Conservation (phyloP, 306 rosid species). For the Crotalaria pallida region DNA sequence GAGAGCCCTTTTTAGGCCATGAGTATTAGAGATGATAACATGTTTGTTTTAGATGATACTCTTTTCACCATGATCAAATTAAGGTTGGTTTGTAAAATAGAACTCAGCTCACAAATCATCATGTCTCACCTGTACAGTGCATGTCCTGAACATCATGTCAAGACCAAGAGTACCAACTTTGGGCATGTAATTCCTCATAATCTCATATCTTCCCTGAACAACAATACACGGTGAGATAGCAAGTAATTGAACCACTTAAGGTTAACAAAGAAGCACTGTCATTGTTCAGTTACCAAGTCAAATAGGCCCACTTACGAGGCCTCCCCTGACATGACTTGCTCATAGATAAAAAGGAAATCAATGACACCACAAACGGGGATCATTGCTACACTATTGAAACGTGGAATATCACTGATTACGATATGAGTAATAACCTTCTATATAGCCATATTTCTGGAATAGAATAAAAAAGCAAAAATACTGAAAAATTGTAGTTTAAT, state of each 20-base stretch:
- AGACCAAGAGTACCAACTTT: slow-evolving; percentile 96
- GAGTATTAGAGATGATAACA: neutral
- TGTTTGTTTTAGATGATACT: slow-evolving; percentile 1
- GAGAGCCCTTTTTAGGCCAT: neutral
- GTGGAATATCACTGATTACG: neutral
- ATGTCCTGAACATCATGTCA: slow-evolving; percentile 98
- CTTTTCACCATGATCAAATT: slow-evolving; percentile 19
- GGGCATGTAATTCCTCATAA: slow-evolving; percentile 95
- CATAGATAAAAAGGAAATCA: neutral
- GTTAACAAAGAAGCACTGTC: neutral
- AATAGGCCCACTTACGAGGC: neutral
- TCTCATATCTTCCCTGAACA: slow-evolving; percentile 86
- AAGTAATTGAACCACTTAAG: slow-evolving; percentile 19
- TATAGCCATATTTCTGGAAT: slow-evolving; percentile 1
- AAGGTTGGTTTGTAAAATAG: neutral
- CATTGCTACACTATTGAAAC: neutral
- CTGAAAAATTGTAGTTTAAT: neutral
- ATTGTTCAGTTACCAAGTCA: slow-evolving; percentile 11
- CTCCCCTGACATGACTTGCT: neutral
- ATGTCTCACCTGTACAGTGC: slow-evolving; percentile 89
- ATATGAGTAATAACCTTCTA: neutral
- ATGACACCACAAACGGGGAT: neutral
- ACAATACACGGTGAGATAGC: slow-evolving; percentile 32
- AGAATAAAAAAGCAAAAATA: neutral
- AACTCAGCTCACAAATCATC: slow-evolving; percentile 7